Conservation (phyloP, 2,329 filamentous ascomycete genomes). For the Geosmithia morbida region DNA sequence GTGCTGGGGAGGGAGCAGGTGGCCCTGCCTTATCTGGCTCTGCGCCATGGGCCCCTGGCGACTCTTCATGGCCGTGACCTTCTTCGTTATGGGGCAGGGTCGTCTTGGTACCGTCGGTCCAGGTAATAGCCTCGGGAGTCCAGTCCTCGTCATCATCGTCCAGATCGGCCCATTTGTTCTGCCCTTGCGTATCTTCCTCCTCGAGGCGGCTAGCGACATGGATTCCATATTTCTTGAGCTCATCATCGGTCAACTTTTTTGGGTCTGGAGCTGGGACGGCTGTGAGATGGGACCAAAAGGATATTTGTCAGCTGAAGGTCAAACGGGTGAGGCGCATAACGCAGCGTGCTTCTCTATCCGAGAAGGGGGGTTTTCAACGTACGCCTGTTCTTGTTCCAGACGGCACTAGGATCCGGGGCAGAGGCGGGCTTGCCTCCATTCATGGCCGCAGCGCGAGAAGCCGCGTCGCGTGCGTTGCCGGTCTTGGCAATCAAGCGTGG, state of each 20-base stretch:
- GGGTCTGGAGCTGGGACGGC: constrained; percentile 53
- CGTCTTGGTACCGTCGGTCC: constrained; percentile 79
- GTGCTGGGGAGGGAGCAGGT: constrained; percentile 7
- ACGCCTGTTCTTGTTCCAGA: constrained; percentile 87
- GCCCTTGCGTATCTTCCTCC: constrained; percentile 57
- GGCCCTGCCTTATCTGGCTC: neutral
- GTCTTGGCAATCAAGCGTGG: constrained; percentile 67
- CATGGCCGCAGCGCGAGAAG: constrained; percentile 23
- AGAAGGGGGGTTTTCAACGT: constrained; percentile 20
- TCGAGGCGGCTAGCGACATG: constrained; percentile 70
- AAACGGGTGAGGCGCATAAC: neutral
- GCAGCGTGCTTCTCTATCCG: neutral
- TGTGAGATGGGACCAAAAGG: constrained; percentile 16
- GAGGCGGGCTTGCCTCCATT: constrained; percentile 45
- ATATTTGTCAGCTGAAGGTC: neutral
- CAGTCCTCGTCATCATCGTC: constrained; percentile 82
- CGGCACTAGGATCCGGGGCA: constrained; percentile 56
- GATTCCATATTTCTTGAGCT: constrained; percentile 75
- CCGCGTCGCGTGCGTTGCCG: constrained; percentile 43
- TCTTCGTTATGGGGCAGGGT: constrained; percentile 53
- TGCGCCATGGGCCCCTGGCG: neutral
- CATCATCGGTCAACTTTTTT: constrained; percentile 76
- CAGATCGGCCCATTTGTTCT: constrained; percentile 80
- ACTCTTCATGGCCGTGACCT: constrained; percentile 5
- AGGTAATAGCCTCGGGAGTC: constrained; percentile 73